Base-by-base conservation (phyloP, 2,329 filamentous ascomycete genomes). In the Aspergillus vadensis region DNA sequence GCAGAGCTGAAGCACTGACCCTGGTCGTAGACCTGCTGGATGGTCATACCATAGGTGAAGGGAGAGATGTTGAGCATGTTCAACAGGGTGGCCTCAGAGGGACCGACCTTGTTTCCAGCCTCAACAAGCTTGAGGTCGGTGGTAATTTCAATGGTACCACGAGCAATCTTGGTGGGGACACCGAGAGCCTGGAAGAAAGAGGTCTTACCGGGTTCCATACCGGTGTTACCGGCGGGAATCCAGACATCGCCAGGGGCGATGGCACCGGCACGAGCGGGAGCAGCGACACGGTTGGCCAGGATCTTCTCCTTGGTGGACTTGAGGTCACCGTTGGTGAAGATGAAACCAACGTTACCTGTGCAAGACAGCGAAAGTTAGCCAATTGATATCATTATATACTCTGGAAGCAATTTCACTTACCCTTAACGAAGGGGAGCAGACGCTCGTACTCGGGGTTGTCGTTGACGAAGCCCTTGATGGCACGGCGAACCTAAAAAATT, bases 181-280 rank as follows among this genome's bases (percentile, higher is more conserved):
- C 94, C 94, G 83, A 99, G 95, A 77, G 95, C 95, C 90, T 99
- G 95, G 93, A 99, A 99, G 92, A 99, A 99, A 80, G 95, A 98
- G 78, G 95, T 99, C 91, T 99, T 99, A 83, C 96, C 96, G 80
- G 95, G 96, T 83, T 99, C 95, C 95, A 99, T 99, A 85, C 95
- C 95, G 77, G 95, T 99, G 91, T 99, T 99, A 83, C 95, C 95
- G 73, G 93, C 95, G 71, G 95, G 95, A 72, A 99, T 81, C 85
- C 84, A 99, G 80, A 99, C 95, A 82, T 99, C 96, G 77, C 79
- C 82, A 71, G 96, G 95, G 72, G 95, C 96, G 74, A 99, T 76
- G 77, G 96, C 95, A 89, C 96, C 96, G 76, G 95, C 94, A 91
- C 95, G 92, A 73, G 95, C 95, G 69, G 95, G 95, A 69, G 95